Evolutionary conservation across 139 green algal genomes (phyloP).

Genomic region (Medakamo hakoo): DNA sequence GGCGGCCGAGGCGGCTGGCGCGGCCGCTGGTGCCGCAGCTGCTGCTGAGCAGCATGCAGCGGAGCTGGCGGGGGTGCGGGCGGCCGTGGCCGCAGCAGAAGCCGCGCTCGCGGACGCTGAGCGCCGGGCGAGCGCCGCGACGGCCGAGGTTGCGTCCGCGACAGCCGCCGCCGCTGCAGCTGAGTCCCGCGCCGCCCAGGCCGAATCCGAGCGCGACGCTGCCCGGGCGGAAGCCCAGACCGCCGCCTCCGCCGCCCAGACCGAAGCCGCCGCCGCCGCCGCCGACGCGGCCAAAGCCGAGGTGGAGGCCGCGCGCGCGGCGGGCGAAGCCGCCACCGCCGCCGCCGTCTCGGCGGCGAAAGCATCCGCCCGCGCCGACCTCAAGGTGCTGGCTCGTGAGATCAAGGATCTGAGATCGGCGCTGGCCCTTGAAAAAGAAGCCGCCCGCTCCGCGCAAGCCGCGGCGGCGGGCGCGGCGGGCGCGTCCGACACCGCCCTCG

Average conservation of each 20-base stretch:
- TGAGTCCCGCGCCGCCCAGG: slow-evolving; percentile 3
- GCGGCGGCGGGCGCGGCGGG: no score
- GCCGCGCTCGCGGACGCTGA: background rate
- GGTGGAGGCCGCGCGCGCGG: background rate
- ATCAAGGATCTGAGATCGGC: slow-evolving; percentile 11
- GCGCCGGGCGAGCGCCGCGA: no score
- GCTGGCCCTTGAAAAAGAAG: slow-evolving; percentile 1
- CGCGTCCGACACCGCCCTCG: no score
- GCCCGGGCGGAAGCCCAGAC: background rate
- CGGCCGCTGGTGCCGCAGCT: no score
- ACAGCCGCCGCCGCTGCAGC: background rate
- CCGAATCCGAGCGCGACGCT: background rate
- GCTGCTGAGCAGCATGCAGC: background rate
- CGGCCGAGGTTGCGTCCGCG: slow-evolving; percentile 1
- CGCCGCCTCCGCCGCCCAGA: background rate
- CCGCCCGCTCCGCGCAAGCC: background rate
- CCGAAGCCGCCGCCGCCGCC: background rate
- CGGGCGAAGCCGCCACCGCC: background rate
- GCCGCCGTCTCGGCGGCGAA: no score
- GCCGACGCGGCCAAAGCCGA: background rate
- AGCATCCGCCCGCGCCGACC: slow-evolving; percentile 2
- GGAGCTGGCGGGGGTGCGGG: background rate
- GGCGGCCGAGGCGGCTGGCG: no score
- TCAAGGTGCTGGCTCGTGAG: slow-evolving; percentile 14
- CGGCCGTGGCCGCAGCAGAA: background rate